These are phyloP conservation scores for Olyra latifolia DNA, from an alignment of 176 grass and related monocot genomes.

Conservation along the genomic window DNA sequence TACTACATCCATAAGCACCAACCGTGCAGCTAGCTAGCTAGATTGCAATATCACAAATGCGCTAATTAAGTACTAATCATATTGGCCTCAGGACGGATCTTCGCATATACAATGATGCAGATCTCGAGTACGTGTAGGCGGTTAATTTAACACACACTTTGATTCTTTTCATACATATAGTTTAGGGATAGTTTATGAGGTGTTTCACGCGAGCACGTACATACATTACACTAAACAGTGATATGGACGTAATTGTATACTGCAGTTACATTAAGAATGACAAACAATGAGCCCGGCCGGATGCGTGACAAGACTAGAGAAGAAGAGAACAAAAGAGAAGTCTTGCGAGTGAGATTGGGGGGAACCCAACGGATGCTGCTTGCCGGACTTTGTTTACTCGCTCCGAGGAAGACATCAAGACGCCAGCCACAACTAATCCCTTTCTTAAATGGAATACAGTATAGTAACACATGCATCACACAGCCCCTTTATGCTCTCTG, in stretches of 20 bases:
- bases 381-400: constrained; percentile 44
- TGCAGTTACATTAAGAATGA: too few species aligned
- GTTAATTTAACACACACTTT: constrained; percentile 25
- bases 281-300: not conserved
- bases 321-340: constrained; percentile 86
- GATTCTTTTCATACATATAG: constrained; percentile 9
- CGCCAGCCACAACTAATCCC: constrained; percentile 19
- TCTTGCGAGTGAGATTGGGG: constrained; percentile 50
- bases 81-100: not conserved
- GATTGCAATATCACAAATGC: not conserved
- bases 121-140: constrained; percentile 28
- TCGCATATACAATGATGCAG: constrained; percentile 12
- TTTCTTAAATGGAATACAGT: not conserved
- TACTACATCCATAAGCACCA: not conserved
- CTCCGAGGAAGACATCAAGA: constrained; percentile 44
- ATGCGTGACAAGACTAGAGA: constrained; percentile 34
- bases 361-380: constrained; percentile 59
- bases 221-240: constrained; percentile 36
- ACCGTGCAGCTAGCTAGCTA: not conserved
- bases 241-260: not conserved
- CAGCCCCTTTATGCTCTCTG: not conserved
- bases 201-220: constrained; percentile 31
- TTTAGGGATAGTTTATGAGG: constrained; percentile 11
- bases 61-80: not conserved
- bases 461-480: not conserved